These are phyloP conservation scores for Metarhizium anisopliae DNA, from an alignment of 2,329 filamentous ascomycete species.

Conservation along the genomic window DNA sequence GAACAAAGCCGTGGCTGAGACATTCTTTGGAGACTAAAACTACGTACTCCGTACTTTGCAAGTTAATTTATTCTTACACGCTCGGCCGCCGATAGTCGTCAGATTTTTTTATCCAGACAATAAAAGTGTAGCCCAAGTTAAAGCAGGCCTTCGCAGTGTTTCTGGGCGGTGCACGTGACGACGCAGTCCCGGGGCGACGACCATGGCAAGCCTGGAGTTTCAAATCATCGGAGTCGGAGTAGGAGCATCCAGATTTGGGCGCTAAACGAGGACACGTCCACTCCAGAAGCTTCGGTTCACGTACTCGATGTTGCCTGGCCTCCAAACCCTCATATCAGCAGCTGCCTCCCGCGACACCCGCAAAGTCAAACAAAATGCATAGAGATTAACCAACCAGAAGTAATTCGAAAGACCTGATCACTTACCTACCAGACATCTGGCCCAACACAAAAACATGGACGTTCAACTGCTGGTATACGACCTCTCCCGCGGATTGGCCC, in stretches of 20 bases:
- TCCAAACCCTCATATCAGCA: neutral
- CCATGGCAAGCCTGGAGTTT: neutral
- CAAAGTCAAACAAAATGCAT: neutral
- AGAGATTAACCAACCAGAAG: neutral
- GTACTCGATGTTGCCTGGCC: constrained; percentile 14
- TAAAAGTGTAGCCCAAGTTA: no score
- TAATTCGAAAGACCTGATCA: neutral
- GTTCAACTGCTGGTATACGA: constrained; percentile 74
- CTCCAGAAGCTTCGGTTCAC: neutral
- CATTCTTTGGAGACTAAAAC: no score
- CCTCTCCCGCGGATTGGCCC: constrained; percentile 54
- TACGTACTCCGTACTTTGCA: no score
- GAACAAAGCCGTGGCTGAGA: no score
- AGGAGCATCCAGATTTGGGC: neutral
- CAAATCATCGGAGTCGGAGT: neutral
- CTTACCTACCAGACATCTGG: neutral
- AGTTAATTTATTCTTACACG: no score
- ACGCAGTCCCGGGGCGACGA: neutral
- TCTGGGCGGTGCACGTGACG: neutral
- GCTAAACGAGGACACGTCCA: neutral
- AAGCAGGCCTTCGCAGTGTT: neutral
- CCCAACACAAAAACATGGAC: constrained; percentile 47
- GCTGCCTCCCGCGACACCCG: neutral
- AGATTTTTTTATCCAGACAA: no score
- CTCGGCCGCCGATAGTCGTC: no score